Evolutionary conservation across 768 basidiomycete species (phyloP).

Genomic region (Macrolepiota dolichaula): DNA sequence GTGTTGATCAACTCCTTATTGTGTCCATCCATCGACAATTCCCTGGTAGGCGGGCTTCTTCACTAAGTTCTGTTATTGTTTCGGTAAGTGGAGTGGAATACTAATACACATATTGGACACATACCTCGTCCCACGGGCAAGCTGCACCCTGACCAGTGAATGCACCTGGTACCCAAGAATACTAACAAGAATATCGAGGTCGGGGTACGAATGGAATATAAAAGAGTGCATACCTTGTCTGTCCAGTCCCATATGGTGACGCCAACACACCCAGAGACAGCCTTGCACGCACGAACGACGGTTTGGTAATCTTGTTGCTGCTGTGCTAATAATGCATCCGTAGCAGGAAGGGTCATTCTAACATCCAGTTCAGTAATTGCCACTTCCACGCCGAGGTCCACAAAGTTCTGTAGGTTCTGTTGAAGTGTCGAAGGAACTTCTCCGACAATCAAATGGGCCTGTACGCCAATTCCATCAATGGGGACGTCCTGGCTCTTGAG

Average conservation of each 20-base stretch:
- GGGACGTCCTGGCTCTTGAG: slow-evolving; percentile 44
- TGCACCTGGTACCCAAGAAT: slow-evolving; percentile 36
- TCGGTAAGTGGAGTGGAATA: neutral
- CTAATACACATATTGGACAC: slow-evolving; percentile 13
- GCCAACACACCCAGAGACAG: slow-evolving; percentile 35
- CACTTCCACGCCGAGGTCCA: slow-evolving; percentile 58
- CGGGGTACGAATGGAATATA: neutral
- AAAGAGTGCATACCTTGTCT: slow-evolving; percentile 27
- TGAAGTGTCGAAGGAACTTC: slow-evolving; percentile 45
- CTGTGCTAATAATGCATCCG: slow-evolving; percentile 42
- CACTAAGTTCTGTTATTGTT: slow-evolving; percentile 11
- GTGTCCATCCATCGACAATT: slow-evolving; percentile 11
- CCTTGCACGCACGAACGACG: slow-evolving; percentile 50
- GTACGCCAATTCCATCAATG: slow-evolving; percentile 56
- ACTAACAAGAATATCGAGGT: slow-evolving; percentile 18
- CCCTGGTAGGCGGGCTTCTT: slow-evolving; percentile 20
- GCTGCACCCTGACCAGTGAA: slow-evolving; percentile 37
- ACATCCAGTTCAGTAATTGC: slow-evolving; percentile 66
- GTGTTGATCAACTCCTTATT: neutral
- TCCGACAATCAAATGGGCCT: slow-evolving; percentile 57
- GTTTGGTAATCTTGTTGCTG: slow-evolving; percentile 54
- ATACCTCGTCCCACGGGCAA: slow-evolving; percentile 33
- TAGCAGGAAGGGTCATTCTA: slow-evolving; percentile 52
- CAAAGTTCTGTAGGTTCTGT: slow-evolving; percentile 46
- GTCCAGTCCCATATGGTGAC: slow-evolving; percentile 43